Evolutionary conservation across 495 filamentous ascomycete genomes (phyloP), one percentile per base, ranked within the genome.

Genomic region (Aspergillus hancockii): DNA sequence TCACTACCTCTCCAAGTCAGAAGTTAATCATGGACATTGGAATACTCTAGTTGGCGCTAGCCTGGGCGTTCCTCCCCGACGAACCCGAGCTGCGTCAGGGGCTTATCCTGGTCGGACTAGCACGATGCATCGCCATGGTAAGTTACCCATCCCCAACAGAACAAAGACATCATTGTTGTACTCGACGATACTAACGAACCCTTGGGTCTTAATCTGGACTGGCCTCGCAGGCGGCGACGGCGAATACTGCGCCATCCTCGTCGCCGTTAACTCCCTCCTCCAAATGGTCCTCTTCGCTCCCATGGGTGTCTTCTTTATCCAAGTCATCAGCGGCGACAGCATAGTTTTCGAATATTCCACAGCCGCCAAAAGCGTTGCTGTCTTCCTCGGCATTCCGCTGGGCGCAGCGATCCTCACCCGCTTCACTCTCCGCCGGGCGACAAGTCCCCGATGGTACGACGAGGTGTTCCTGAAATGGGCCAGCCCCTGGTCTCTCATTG

Each of bases 211-310:
- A 1, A 85, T 93, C 51, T 93, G 90, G 90, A 93, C 84, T 0
- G 83, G 83, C 0, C 77, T 93, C 0, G 91, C 92, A 8, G 88
- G 86, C 4, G 92, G 92, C 14, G 88, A 96, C 63, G 74, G 63
- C 23, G 89, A 94, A 62, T 95, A 96, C 74, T 96, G 92, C 70
- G 92, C 92, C 32, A 90, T 96, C 59, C 85, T 96, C 2, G 92
- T 96, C 0, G 92, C 92, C 36, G 71, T 96, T 63, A 96, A 96
- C 71, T 93, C 91, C 0, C 67, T 95, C 23, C 77, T 96, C 9
- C 92, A 96, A 60, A 95, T 96, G 72, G 83, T 95, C 3, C 77
- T 96, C 6, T 96, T 88, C 63, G 92, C 92, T 0, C 92, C 92
- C 0, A 68, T 95, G 8, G 85, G 89, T 1, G 69, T 96, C 51